Evolutionary conservation across 495 filamentous ascomycete species (phyloP).

Genomic region (Aspergillus saccharolyticus): DNA sequence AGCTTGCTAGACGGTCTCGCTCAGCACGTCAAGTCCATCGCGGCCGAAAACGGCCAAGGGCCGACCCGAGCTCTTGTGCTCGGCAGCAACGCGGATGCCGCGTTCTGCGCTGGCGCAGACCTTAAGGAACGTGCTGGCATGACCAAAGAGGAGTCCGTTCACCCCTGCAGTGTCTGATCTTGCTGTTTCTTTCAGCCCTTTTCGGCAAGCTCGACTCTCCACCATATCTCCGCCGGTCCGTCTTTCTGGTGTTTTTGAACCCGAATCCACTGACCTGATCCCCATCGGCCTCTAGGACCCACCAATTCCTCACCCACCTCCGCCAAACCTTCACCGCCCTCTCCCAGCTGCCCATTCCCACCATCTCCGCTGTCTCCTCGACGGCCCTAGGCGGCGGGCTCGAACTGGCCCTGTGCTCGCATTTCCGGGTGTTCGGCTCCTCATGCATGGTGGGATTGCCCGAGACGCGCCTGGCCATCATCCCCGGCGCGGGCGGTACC

Average conservation of each 20-base stretch:
- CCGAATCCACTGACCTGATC: no score
- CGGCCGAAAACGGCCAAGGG: constrained; percentile 58
- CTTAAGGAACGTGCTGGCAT: constrained; percentile 81
- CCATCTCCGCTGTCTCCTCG: constrained; percentile 76
- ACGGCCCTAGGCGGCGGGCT: constrained; percentile 86
- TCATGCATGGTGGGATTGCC: constrained; percentile 73
- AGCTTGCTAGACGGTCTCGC: constrained; percentile 66
- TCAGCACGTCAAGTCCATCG: constrained; percentile 62
- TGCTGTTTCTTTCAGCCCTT: no score
- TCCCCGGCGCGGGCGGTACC: constrained; percentile 91
- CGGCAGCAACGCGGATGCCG: constrained; percentile 67
- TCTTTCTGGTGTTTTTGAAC: no score
- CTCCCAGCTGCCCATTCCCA: constrained; percentile 72
- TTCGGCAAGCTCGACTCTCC: no score
- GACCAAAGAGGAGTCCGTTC: constrained; percentile 57
- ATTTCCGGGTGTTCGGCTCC: constrained; percentile 76
- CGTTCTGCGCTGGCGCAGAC: constrained; percentile 93
- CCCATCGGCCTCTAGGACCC: constrained; percentile 52
- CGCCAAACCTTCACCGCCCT: constrained; percentile 66
- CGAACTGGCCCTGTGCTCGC: constrained; percentile 80
- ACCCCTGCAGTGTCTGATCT: no score
- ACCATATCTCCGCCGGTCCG: background rate
- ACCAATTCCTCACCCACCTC: constrained; percentile 68
- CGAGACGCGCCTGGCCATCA: constrained; percentile 86
- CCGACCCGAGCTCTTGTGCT: constrained; percentile 73